Base-by-base conservation (phyloP, 129 eudicot species). In the Escallonia herrerae region DNA sequence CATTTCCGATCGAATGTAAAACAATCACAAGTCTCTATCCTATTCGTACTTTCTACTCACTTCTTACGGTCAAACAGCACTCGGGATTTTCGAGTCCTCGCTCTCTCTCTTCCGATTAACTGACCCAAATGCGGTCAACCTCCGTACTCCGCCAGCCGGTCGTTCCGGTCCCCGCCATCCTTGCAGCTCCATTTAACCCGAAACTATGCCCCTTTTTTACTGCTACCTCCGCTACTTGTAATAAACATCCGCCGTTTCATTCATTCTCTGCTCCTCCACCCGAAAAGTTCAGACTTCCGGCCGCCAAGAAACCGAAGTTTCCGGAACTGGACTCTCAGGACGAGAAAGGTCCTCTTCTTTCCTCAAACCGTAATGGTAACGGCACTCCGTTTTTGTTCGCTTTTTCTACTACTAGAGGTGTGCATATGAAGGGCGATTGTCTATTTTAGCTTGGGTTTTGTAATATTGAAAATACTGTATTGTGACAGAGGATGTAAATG, bases 401-500 rank as follows among this genome's bases (percentile, higher is more conserved):
- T 60, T 67, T 49, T 45, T 52, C 53, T 8, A 3, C 38, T 12
- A 46, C 33, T 22, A 22, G 33, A n/a, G n/a, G 45, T 61, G 4
- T 14, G 5, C 0, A 22, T 13, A 22, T 40, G 11, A 10, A 3
- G 48, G 54, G 43, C 59, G 55, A 4, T 40, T 13, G 38, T 15
- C 10, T 66, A n/a, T 62, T 22, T 71, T n/a, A 10, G 65, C 11
- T 51, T 57, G 4, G 47, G 52, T 57, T 66, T 67, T 56, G 57
- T 11, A 14, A 9, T 44, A 47, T 56, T 0, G 11, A 43, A 38
- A 13, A 15, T 57, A 3, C 58, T 13, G 39, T 65, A 63, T 6
- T 1, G 74, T 52, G 59, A 42, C 78, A 83, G 95, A 69, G 51
- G 61, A n/a, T 54, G 73, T 75, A 52, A 66, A 58, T 49, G 33